Evolutionary conservation across 1,139 yeast species (phyloP).

Genomic region (Ogataea hybrid): DNA sequence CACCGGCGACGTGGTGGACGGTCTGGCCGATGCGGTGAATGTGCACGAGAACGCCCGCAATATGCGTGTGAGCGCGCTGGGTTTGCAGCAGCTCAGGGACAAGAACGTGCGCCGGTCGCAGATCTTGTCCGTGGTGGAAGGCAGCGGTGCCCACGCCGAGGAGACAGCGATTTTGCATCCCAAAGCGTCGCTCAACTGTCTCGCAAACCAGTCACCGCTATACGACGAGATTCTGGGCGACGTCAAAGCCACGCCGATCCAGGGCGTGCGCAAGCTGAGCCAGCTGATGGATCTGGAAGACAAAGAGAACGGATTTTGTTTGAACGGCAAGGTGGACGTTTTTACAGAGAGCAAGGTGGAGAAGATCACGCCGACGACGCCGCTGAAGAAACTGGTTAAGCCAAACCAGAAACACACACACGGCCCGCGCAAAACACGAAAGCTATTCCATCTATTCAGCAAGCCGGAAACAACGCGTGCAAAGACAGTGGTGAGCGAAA

Average conservation of each 20-base stretch:
- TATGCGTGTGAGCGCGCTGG: constrained; percentile 31
- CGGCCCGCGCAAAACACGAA: background rate
- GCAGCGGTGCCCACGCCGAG: constrained; percentile 26
- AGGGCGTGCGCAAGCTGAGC: constrained; percentile 31
- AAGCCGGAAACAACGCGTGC: constrained; percentile 3
- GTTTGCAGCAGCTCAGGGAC: constrained; percentile 41
- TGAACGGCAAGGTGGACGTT: constrained; percentile 48
- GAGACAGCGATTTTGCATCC: constrained; percentile 29
- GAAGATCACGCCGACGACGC: constrained; percentile 61
- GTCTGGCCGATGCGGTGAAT: constrained; percentile 23
- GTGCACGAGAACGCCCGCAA: constrained; percentile 29
- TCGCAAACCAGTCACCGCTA: constrained; percentile 26
- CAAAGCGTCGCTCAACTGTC: constrained; percentile 32
- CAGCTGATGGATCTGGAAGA: constrained; percentile 18
- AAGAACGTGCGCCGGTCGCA: constrained; percentile 56
- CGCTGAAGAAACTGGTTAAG: constrained; percentile 58
- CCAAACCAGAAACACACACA: constrained; percentile 15
- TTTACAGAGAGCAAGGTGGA: constrained; percentile 46
- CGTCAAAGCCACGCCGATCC: constrained; percentile 31
- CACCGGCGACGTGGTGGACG: constrained; percentile 32
- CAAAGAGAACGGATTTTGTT: constrained; percentile 43
- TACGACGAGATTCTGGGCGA: constrained; percentile 26
- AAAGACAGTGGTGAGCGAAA: constrained; percentile 9
- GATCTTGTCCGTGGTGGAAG: constrained; percentile 51
- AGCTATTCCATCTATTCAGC: constrained; percentile 3